Percentiles rank a stretch among this genome's conserved stretches.
Conservation (phyloP, 345 rosid genomes). For the Populus nigra region DNA sequence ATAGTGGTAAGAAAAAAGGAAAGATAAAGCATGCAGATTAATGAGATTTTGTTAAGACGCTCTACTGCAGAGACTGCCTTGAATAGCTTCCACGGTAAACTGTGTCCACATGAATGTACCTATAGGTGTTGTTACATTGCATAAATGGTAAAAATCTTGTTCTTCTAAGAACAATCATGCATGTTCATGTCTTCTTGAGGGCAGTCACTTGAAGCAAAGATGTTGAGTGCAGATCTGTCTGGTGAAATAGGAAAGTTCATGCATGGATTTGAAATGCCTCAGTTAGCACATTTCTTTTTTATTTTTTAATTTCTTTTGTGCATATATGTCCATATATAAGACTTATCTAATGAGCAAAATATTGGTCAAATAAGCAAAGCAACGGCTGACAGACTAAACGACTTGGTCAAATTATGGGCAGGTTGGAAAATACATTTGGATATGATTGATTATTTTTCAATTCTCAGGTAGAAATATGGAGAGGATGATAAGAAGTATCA, state of each 20-base stretch:
- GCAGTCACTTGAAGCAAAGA: not conserved
- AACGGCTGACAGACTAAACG: not conserved
- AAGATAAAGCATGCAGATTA: not conserved
- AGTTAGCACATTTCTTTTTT: not conserved
- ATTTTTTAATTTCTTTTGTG: not conserved
- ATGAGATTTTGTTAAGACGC: not conserved
- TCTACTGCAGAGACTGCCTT: not conserved
- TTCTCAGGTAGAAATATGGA: not conserved
- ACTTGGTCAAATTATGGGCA: not conserved
- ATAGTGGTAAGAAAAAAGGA: not conserved
- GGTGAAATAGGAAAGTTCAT: not conserved
- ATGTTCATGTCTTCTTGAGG: not conserved
- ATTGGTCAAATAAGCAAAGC: not conserved
- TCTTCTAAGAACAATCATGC: not conserved
- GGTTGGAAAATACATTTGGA: not conserved
- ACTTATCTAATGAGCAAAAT: not conserved
- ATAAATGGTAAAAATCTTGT: not conserved
- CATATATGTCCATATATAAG: not conserved
- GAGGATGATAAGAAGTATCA: conserved; percentile 3
- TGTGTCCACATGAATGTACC: not conserved
- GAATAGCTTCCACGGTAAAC: not conserved
- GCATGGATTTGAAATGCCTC: not conserved
- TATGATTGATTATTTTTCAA: not conserved
- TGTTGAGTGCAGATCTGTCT: not conserved
- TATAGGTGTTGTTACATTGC: not conserved